phyloP scores from a whole-genome alignment of 257 asterid species.

The Primulina tabacum region DNA sequence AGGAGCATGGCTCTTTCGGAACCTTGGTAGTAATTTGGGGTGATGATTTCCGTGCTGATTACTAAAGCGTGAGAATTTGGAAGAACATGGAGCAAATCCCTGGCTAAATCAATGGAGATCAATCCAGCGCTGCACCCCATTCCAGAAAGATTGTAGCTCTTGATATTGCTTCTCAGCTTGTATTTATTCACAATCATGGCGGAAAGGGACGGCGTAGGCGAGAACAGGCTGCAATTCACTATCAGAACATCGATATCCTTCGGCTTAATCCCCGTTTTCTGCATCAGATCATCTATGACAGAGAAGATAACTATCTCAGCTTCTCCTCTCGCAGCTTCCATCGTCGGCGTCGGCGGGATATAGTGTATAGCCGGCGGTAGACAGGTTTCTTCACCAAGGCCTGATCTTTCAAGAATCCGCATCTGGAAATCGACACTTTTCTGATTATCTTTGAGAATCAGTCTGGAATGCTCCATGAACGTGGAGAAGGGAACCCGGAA shows the following conservation, averaged over 20 bases:
- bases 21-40: conserved; percentile 80
- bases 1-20: conserved; percentile 88
- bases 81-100: conserved; percentile 69
- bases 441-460: conserved; percentile 64
- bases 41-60: conserved; percentile 70
- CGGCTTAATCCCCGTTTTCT: conserved; percentile 52
- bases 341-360: conserved; percentile 78
- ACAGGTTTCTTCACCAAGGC: conserved; percentile 86
- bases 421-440: conserved; percentile 80
- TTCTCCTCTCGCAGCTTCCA: conserved; percentile 70
- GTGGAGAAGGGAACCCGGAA: conserved; percentile 74
- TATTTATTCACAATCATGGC: conserved; percentile 81
- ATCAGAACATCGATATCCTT: conserved; percentile 70
- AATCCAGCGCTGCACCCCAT: conserved; percentile 94
- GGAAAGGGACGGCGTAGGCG: conserved; percentile 81
- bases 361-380: conserved; percentile 72
- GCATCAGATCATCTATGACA: conserved; percentile 54
- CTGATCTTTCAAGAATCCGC: conserved; percentile 80
- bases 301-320: conserved; percentile 73
- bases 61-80: conserved; percentile 67
- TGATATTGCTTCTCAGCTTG: conserved; percentile 64
- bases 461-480: conserved; percentile 79
- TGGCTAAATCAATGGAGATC: conserved; percentile 66
- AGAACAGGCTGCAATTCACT: conserved; percentile 76
- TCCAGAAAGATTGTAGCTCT: conserved; percentile 72